A percentile compares a stretch with the other conserved stretches of the same genome.
Evolutionary conservation across 768 basidiomycete genomes (phyloP).

Genomic region (Ramaria sp.): DNA sequence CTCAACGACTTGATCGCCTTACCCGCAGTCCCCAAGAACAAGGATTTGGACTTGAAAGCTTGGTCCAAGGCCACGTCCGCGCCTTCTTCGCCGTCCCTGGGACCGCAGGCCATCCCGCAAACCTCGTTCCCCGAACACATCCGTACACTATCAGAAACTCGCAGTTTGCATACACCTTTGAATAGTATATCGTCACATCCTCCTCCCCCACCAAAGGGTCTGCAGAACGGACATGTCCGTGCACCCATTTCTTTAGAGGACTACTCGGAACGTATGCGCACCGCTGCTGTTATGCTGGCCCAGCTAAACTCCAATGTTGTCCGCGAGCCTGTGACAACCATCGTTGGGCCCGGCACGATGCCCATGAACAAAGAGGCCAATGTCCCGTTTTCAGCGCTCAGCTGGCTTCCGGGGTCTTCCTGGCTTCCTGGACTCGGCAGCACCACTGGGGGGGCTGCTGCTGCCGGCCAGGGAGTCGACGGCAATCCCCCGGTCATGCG

Average conservation of each 20-base stretch:
- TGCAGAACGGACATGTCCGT: constrained; percentile 10
- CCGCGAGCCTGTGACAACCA: constrained; percentile 35
- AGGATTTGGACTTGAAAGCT: constrained; percentile 73
- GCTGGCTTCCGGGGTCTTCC: constrained; percentile 45
- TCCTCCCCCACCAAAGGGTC: neutral
- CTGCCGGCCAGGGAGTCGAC: constrained; percentile 13
- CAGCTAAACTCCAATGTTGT: constrained; percentile 81
- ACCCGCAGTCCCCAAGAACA: constrained; percentile 77
- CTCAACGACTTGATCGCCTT: constrained; percentile 78
- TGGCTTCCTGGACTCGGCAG: constrained; percentile 30
- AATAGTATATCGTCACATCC: constrained; percentile 4
- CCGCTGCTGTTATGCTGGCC: constrained; percentile 96
- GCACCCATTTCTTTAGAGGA: constrained; percentile 76
- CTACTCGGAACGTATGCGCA: constrained; percentile 97
- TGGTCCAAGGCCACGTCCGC: constrained; percentile 56
- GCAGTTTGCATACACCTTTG: neutral
- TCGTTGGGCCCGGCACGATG: constrained; percentile 11
- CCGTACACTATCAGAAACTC: constrained; percentile 1
- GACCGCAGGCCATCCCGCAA: neutral
- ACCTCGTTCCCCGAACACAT: neutral
- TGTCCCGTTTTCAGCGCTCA: constrained; percentile 22
- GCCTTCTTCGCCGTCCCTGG: constrained; percentile 32
- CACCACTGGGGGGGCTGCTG: constrained; percentile 12
- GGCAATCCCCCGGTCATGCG: constrained; percentile 22
- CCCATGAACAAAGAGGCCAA: constrained; percentile 10